phyloP scores from a whole-genome alignment of 768 basidiomycete species.

The Russula brevipes region DNA sequence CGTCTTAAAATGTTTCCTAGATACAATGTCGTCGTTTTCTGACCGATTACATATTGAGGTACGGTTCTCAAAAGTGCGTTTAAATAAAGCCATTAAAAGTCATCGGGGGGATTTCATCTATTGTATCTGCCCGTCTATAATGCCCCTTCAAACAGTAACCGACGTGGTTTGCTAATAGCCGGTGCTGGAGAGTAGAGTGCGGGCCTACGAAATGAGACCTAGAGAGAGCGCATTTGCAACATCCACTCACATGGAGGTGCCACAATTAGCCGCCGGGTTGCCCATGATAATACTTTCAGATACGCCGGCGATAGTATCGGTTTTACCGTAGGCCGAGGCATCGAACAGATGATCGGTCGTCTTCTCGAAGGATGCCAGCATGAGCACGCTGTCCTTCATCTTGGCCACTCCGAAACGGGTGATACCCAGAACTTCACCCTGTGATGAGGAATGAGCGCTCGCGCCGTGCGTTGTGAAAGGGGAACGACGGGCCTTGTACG shows the following conservation, averaged over 20 bases:
- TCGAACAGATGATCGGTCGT: slow-evolving; percentile 99
- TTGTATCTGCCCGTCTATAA: slow-evolving; percentile 26
- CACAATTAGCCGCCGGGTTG: slow-evolving; percentile 89
- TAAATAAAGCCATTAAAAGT: slow-evolving; percentile 8
- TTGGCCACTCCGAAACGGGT: slow-evolving; percentile 98
- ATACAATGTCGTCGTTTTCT: neutral
- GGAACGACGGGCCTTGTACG: slow-evolving; percentile 67
- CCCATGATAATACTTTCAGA: slow-evolving; percentile 99
- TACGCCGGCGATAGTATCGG: slow-evolving; percentile 90
- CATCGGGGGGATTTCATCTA: neutral
- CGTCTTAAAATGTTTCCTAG: neutral
- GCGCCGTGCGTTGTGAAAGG: neutral
- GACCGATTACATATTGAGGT: slow-evolving; percentile 3
- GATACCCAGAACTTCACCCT: slow-evolving; percentile 97
- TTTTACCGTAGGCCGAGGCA: slow-evolving; percentile 93
- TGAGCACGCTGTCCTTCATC: slow-evolving; percentile 99
- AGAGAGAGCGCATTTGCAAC: neutral
- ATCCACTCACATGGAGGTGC: slow-evolving; percentile 78
- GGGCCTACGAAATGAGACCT: slow-evolving; percentile 31
- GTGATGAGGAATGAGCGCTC: slow-evolving; percentile 11
- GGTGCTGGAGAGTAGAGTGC: slow-evolving; percentile 37
- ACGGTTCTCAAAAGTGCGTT: neutral
- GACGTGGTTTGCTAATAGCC: slow-evolving; percentile 35
- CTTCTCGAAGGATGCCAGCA: slow-evolving; percentile 99
- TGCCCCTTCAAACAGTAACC: slow-evolving; percentile 38